phyloP scores from a whole-genome alignment of 768 basidiomycete species.

The Hericium rajendrae region DNA sequence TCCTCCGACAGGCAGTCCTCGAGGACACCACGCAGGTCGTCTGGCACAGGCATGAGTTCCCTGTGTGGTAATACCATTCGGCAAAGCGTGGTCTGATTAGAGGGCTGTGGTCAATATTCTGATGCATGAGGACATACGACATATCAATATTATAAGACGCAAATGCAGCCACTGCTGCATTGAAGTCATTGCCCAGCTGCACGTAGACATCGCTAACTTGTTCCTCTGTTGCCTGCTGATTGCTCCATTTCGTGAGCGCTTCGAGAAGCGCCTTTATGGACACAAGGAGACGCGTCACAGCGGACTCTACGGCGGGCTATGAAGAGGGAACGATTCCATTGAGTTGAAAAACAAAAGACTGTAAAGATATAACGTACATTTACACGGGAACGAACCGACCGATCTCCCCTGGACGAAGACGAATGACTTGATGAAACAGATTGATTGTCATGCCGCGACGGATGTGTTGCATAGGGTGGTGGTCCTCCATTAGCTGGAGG shows the following conservation, averaged over 20 bases:
- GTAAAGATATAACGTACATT: neutral
- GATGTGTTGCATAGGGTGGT: neutral
- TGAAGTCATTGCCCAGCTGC: conserved; percentile 93
- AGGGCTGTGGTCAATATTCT: neutral
- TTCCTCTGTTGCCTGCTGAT: conserved; percentile 55
- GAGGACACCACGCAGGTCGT: conserved; percentile 80
- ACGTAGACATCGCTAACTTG: conserved; percentile 97
- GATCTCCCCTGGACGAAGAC: neutral
- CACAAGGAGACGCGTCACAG: conserved; percentile 86
- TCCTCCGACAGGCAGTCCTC: conserved; percentile 91
- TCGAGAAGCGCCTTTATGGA: conserved; percentile 94
- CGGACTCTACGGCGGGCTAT: conserved; percentile 78
- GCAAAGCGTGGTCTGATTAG: conserved; percentile 3
- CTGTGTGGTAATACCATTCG: conserved; percentile 28
- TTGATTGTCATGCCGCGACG: neutral
- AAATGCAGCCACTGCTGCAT: conserved; percentile 86
- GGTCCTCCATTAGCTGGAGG: neutral
- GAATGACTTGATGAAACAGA: neutral
- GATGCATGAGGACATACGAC: conserved; percentile 39
- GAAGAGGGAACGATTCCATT: neutral
- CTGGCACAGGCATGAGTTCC: conserved; percentile 80
- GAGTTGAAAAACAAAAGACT: neutral
- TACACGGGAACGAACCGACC: neutral
- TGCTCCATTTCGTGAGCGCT: conserved; percentile 79
- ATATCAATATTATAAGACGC: conserved; percentile 79